These are phyloP conservation scores for Pseudomassariella vexata DNA, from an alignment of 2,329 filamentous ascomycete genomes.

Conservation along the genomic window DNA sequence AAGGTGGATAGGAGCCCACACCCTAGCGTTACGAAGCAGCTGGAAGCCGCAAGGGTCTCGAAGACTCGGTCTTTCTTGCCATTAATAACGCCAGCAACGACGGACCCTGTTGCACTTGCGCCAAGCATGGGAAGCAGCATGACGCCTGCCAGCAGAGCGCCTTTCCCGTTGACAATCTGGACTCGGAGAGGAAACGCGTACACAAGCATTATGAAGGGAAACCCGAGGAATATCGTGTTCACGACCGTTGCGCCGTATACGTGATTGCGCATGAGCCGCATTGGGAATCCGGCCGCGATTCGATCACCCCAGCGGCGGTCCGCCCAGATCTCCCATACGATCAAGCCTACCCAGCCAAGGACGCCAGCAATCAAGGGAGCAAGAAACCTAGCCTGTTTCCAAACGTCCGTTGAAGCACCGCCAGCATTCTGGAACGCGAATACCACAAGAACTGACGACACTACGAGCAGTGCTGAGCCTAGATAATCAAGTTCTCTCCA, in stretches of 20 bases:
- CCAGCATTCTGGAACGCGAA: conserved; percentile 52
- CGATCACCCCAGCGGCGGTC: conserved; percentile 23
- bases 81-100: conserved; percentile 36
- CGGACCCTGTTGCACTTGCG: conserved; percentile 39
- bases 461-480: conserved; percentile 47
- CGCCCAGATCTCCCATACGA: conserved; percentile 32
- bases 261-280: conserved; percentile 40
- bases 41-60: conserved; percentile 37
- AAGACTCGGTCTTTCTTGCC: conserved; percentile 32
- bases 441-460: conserved; percentile 48
- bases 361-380: conserved; percentile 33
- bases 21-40: conserved; percentile 37
- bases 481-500: conserved; percentile 48
- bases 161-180: conserved; percentile 43
- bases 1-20: conserved; percentile 40
- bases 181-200: conserved; percentile 44
- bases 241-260: conserved; percentile 36
- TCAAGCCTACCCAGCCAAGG: conserved; percentile 27
- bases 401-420: conserved; percentile 28
- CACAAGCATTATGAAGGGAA: conserved; percentile 41
- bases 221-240: conserved; percentile 43
- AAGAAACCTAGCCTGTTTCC: conserved; percentile 35
- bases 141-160: conserved; percentile 38
- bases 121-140: conserved; percentile 49
- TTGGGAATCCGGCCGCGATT: conserved; percentile 39